phyloP scores from a whole-genome alignment of 192 early-diverging fungal genomes.

The Geranomyces variabilis region DNA sequence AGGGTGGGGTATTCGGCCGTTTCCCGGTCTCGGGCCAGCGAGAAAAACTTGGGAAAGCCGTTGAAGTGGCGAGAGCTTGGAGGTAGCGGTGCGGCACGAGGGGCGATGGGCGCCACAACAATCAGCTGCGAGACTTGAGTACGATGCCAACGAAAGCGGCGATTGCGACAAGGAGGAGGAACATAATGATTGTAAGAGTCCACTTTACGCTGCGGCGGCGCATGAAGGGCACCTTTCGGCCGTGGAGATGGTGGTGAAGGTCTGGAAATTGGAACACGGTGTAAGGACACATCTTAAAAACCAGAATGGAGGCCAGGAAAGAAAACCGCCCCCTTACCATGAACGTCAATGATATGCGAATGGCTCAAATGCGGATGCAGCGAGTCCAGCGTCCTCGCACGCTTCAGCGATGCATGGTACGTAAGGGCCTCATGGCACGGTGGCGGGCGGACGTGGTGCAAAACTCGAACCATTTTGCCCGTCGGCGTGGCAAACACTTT shows the following conservation, averaged over 20 bases:
- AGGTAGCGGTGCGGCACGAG: too few relatives aligned
- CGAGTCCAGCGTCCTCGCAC: background rate
- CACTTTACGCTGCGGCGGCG: conserved; percentile 9
- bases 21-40: too few relatives aligned
- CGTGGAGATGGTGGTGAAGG: background rate
- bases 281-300: background rate
- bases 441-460: background rate
- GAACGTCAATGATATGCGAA: conserved; percentile 1
- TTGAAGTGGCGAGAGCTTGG: too few relatives aligned
- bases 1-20: too few relatives aligned
- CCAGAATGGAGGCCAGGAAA: background rate
- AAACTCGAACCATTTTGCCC: background rate
- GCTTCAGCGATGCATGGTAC: conserved; percentile 2
- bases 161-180: background rate
- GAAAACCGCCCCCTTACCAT: conserved; percentile 1
- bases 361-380: background rate
- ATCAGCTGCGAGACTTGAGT: background rate
- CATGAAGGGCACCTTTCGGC: background rate
- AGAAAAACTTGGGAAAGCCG: too few relatives aligned
- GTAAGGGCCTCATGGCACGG: background rate
- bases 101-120: too few relatives aligned
- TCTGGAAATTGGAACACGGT: background rate
- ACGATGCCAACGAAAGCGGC: background rate
- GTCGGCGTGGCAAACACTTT: background rate
- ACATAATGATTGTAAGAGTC: conserved; percentile 1